Percentiles rank a stretch among this genome's conserved stretches.
Conservation (phyloP, 164 flowering plant species). For the Warburgia ugandensis region DNA sequence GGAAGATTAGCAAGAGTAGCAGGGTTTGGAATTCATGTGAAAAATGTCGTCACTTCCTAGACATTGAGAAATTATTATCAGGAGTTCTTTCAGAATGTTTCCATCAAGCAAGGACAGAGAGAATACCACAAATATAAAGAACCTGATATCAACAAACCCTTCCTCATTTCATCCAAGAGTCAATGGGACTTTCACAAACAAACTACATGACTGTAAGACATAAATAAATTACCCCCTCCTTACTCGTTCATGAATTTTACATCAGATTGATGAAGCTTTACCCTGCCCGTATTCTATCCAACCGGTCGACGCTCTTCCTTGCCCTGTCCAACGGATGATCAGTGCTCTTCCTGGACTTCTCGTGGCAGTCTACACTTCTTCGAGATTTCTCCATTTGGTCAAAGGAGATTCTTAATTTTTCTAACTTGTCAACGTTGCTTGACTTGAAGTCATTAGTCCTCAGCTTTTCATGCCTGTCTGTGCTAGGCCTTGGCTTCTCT, state of each 20-base stretch:
- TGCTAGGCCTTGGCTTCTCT: slow-evolving; percentile 34
- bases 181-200: background rate
- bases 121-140: background rate
- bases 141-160: slow-evolving; percentile 1
- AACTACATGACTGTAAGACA: slow-evolving; percentile 10
- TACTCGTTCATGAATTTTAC: slow-evolving; percentile 16
- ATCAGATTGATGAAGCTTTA: slow-evolving; percentile 12
- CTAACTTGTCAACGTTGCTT: slow-evolving; percentile 31
- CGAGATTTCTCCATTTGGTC: slow-evolving; percentile 69
- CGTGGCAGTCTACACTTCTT: slow-evolving; percentile 65
- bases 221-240: slow-evolving; percentile 10
- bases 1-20: too few species aligned
- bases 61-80: too few species aligned
- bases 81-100: background rate
- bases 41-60: too few species aligned
- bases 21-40: too few species aligned
- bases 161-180: slow-evolving; percentile 1
- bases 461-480: slow-evolving; percentile 42
- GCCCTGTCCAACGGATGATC: slow-evolving; percentile 65
- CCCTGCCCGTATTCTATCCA: slow-evolving; percentile 56
- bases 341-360: slow-evolving; percentile 49
- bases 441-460: slow-evolving; percentile 32
- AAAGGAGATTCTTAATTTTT: slow-evolving; percentile 39
- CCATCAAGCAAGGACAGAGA: background rate
- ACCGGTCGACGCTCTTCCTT: slow-evolving; percentile 72